Percentiles rank a stretch among this genome's conserved stretches.
These are phyloP conservation scores for Sporothrix protearum DNA, from an alignment of 2,329 filamentous ascomycete genomes.

Conservation along the genomic window DNA sequence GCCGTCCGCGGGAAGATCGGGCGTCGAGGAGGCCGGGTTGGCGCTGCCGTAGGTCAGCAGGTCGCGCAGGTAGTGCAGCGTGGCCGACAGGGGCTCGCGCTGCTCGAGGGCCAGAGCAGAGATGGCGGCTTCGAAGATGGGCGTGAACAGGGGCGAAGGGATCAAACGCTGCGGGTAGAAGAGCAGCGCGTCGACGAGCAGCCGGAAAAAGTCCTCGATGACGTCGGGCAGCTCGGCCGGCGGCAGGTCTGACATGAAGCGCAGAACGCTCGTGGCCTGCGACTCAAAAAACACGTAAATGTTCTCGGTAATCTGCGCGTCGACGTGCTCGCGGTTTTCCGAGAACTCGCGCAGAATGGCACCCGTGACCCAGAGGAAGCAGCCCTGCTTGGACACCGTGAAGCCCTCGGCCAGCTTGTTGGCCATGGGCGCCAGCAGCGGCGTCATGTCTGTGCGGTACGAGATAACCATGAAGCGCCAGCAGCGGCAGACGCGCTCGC, in stretches of 20 bases:
- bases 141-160: slow-evolving; percentile 70
- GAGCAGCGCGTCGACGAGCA: slow-evolving; percentile 84
- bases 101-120: slow-evolving; percentile 86
- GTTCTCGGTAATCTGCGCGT: slow-evolving; percentile 73
- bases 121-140: slow-evolving; percentile 82
- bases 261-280: slow-evolving; percentile 84
- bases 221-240: slow-evolving; percentile 71
- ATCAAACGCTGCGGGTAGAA: slow-evolving; percentile 88
- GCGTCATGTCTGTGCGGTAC: slow-evolving; percentile 83
- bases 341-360: slow-evolving; percentile 95
- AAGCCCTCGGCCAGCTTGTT: slow-evolving; percentile 87
- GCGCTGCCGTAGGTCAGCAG: slow-evolving; percentile 82
- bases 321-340: slow-evolving; percentile 80
- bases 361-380: slow-evolving; percentile 97
- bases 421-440: slow-evolving; percentile 78
- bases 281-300: slow-evolving; percentile 95
- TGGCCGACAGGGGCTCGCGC: slow-evolving; percentile 83
- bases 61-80: slow-evolving; percentile 89
- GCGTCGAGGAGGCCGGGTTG: slow-evolving; percentile 60
- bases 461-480: slow-evolving; percentile 98
- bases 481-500: slow-evolving; percentile 89
- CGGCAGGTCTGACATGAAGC: slow-evolving; percentile 80
- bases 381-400: slow-evolving; percentile 80
- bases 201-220: slow-evolving; percentile 94
- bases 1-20: not conserved